Percentiles rank a stretch among this genome's conserved stretches.
These are phyloP conservation scores for Leptographium procerum DNA, from an alignment of 2,329 filamentous ascomycete species.

Conservation along the genomic window DNA sequence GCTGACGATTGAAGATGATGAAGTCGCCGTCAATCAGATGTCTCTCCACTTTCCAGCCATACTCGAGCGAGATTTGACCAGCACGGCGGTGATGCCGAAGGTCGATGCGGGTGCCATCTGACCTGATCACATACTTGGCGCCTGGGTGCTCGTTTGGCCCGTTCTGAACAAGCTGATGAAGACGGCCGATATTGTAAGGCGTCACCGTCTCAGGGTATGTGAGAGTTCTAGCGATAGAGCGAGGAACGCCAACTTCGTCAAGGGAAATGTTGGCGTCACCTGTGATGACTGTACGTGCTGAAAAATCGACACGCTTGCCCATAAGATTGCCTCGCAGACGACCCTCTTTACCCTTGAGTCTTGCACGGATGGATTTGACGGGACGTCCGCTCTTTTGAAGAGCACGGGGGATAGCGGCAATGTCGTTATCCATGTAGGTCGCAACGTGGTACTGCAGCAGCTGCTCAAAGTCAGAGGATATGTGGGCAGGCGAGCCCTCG, in stretches of 20 bases:
- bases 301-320: conserved; percentile 99
- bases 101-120: conserved; percentile 89
- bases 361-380: conserved; percentile 90
- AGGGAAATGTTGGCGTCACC: conserved; percentile 94
- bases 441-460: conserved; percentile 96
- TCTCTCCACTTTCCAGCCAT: conserved; percentile 97
- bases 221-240: conserved; percentile 81
- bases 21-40: conserved; percentile 94
- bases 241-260: conserved; percentile 93
- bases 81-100: conserved; percentile 85
- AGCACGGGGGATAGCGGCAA: conserved; percentile 86
- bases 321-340: conserved; percentile 97
- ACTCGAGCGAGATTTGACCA: conserved; percentile 75
- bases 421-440: conserved; percentile 99
- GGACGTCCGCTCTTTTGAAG: conserved; percentile 95
- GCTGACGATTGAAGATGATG: conserved; percentile 99
- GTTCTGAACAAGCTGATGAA: conserved; percentile 82
- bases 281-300: conserved; percentile 97
- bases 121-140: conserved; percentile 90
- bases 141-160: conserved; percentile 92
- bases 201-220: conserved; percentile 98
- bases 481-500: conserved; percentile 84
- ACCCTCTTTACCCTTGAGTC: conserved; percentile 97
- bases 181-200: conserved; percentile 90
- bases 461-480: conserved; percentile 80